Evolutionary conservation across 2,329 filamentous ascomycete genomes (phyloP).

Genomic region (Lecanosticta acicola): DNA sequence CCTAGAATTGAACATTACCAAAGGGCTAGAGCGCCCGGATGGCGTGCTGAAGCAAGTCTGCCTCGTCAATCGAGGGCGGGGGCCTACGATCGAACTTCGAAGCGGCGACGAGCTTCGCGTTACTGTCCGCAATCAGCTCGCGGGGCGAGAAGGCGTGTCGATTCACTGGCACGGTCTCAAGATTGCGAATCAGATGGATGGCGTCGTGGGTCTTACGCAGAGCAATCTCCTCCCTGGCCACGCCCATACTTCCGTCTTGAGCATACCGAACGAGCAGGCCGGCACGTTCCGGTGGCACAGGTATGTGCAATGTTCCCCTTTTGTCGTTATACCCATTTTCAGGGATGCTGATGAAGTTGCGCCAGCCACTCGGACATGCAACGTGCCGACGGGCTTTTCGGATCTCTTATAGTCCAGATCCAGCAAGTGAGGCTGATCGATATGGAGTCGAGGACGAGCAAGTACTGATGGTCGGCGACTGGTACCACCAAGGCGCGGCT

Average conservation of each 20-base stretch:
- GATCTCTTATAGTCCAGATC: constrained; percentile 43
- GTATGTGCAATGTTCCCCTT: neutral
- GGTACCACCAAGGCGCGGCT: constrained; percentile 41
- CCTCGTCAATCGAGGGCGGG: constrained; percentile 48
- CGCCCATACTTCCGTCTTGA: constrained; percentile 34
- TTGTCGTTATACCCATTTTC: neutral
- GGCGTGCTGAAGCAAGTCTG: constrained; percentile 46
- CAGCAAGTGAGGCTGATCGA: constrained; percentile 13
- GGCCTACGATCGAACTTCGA: constrained; percentile 45
- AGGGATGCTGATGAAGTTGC: neutral
- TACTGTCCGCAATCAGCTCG: constrained; percentile 38
- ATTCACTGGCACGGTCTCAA: constrained; percentile 44
- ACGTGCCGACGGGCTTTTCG: constrained; percentile 43
- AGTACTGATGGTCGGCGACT: constrained; percentile 44
- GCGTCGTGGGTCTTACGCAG: constrained; percentile 19
- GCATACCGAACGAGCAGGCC: constrained; percentile 25
- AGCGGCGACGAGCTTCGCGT: constrained; percentile 43
- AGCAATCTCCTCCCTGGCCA: constrained; percentile 15
- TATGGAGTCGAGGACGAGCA: constrained; percentile 34
- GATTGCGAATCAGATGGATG: constrained; percentile 18
- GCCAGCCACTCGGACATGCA: constrained; percentile 35
- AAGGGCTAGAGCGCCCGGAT: constrained; percentile 29
- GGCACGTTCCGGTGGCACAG: constrained; percentile 46
- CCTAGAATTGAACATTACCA: constrained; percentile 13
- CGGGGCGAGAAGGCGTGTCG: constrained; percentile 30